phyloP scores from a whole-genome alignment of 1,284 basidiomycete genomes.

The Puccinia novopanici region DNA sequence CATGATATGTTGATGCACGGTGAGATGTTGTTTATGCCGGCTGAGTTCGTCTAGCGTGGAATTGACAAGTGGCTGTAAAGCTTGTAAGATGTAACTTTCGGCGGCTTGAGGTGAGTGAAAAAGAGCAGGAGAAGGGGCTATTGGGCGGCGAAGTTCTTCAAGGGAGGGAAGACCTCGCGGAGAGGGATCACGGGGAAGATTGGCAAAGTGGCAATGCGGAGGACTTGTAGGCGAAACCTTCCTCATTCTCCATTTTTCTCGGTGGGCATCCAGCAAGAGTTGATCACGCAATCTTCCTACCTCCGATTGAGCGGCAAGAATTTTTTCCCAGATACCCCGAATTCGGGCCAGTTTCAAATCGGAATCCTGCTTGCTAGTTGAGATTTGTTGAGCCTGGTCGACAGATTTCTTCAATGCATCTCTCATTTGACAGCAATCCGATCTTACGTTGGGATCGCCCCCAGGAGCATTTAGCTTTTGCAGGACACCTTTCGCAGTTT shows the following conservation, averaged over 20 bases:
- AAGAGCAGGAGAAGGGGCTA: background rate
- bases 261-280: slow-evolving; percentile 18
- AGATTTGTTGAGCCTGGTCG: slow-evolving; percentile 24
- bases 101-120: slow-evolving; percentile 12
- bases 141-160: slow-evolving; percentile 12
- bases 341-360: background rate
- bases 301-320: slow-evolving; percentile 3
- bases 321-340: slow-evolving; percentile 23
- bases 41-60: slow-evolving; percentile 9
- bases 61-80: slow-evolving; percentile 25
- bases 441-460: slow-evolving; percentile 27
- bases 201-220: background rate
- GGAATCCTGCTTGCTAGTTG: slow-evolving; percentile 7
- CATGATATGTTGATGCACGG: slow-evolving; percentile 19
- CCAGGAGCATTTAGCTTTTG: slow-evolving; percentile 29
- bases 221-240: slow-evolving; percentile 15
- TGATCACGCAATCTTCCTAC: slow-evolving; percentile 17
- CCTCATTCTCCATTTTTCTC: slow-evolving; percentile 38
- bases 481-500: background rate
- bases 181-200: background rate
- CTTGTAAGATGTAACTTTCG: background rate
- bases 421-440: background rate
- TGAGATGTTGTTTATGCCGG: slow-evolving; percentile 1
- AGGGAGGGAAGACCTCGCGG: slow-evolving; percentile 16
- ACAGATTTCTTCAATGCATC: slow-evolving; percentile 22